Conservation (phyloP, 2,329 filamentous ascomycete species). For the Fonsecaea multimorphosa region DNA sequence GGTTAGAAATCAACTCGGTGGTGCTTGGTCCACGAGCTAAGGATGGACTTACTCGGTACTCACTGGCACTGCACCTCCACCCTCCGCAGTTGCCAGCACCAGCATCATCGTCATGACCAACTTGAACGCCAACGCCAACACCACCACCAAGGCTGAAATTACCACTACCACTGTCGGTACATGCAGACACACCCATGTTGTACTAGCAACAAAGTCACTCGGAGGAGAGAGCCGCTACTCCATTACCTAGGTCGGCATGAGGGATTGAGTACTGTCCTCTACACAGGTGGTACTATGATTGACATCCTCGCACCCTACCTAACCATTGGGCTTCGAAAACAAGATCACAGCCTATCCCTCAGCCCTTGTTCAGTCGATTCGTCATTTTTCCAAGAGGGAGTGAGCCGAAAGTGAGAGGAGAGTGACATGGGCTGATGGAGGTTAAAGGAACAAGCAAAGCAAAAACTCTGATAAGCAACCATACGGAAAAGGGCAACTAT, state of each 20-base stretch:
- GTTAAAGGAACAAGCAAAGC: not conserved
- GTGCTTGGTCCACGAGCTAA: not conserved
- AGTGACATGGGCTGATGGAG: not conserved
- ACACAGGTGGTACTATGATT: not conserved
- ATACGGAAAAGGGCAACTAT: not conserved
- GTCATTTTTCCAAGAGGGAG: too few species aligned
- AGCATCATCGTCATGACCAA: too few species aligned
- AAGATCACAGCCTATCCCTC: too few species aligned
- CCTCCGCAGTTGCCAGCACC: too few species aligned
- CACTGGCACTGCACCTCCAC: not conserved
- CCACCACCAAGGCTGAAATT: slow-evolving; percentile 13
- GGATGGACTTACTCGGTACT: too few species aligned
- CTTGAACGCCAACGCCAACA: too few species aligned
- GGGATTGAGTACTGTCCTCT: too few species aligned
- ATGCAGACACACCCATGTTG: not conserved
- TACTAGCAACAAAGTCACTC: not conserved
- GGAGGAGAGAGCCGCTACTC: not conserved
- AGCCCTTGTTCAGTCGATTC: too few species aligned
- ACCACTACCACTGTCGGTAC: slow-evolving; percentile 16
- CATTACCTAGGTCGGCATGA: too few species aligned
- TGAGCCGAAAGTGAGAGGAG: too few species aligned
- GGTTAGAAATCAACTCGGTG: not conserved
- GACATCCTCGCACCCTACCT: not conserved
- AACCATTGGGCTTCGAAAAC: too few species aligned
- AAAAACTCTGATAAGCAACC: not conserved